A percentile compares a stretch with the other conserved stretches of the same genome.
These are phyloP conservation scores for Ogataea polymorpha DNA, from an alignment of 805 yeast genomes.

Conservation along the genomic window DNA sequence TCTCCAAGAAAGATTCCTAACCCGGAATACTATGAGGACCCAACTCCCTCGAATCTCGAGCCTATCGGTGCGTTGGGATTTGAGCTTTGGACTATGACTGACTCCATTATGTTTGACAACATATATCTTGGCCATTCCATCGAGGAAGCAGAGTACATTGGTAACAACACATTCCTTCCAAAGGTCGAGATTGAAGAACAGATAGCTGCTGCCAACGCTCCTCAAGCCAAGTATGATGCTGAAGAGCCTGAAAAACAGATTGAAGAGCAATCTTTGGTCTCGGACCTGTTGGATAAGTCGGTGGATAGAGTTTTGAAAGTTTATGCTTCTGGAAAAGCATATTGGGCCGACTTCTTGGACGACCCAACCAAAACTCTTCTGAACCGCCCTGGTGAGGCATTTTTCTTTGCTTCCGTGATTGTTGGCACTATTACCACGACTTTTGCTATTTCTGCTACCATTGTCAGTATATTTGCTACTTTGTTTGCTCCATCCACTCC, in stretches of 20 bases:
- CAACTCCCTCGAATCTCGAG: conserved; percentile 55
- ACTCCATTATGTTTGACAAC: conserved; percentile 73
- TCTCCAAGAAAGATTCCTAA: conserved; percentile 60
- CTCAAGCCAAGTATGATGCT: conserved; percentile 41
- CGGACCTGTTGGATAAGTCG: conserved; percentile 19
- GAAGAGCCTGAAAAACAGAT: conserved; percentile 30
- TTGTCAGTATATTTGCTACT: conserved; percentile 22
- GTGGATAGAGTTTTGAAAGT: conserved; percentile 17
- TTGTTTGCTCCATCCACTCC: conserved; percentile 9
- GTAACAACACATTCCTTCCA: conserved; percentile 67
- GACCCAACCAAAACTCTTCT: conserved; percentile 45
- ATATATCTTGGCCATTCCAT: conserved; percentile 82
- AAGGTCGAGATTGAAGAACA: conserved; percentile 51
- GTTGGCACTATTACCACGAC: conserved; percentile 38
- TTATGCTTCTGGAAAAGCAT: conserved; percentile 30
- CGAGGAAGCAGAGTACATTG: conserved; percentile 79
- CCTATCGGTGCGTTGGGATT: conserved; percentile 81
- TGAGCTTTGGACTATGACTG: conserved; percentile 86
- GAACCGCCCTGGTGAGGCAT: conserved; percentile 48
- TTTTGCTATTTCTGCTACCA: conserved; percentile 42
- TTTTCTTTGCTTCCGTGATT: conserved; percentile 43
- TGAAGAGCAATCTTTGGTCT: conserved; percentile 17
- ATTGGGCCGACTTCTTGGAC: conserved; percentile 36
- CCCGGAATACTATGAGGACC: conserved; percentile 64
- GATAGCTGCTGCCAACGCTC: conserved; percentile 38